Evolutionary conservation across 192 early-diverging fungal species (phyloP).

Genomic region (Podila clonocystis): DNA sequence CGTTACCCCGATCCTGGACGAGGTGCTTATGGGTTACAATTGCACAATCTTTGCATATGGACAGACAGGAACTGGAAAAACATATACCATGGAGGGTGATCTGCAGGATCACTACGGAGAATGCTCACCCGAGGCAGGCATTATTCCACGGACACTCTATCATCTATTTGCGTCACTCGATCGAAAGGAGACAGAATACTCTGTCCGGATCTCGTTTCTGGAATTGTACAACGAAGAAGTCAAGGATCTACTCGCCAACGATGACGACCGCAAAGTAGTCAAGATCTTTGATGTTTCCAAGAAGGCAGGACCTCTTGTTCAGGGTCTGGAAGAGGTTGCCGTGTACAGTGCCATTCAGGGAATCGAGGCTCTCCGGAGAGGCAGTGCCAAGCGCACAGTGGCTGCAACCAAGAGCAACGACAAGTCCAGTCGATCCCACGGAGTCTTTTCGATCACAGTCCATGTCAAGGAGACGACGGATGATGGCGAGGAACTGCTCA

Average conservation of each 20-base stretch:
- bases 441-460: constrained; percentile 91
- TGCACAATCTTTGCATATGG: constrained; percentile 89
- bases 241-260: constrained; percentile 83
- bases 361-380: constrained; percentile 74
- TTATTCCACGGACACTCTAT: constrained; percentile 90
- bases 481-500: constrained; percentile 89
- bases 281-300: constrained; percentile 78
- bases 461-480: constrained; percentile 85
- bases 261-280: constrained; percentile 62
- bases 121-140: constrained; percentile 72
- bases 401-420: constrained; percentile 93
- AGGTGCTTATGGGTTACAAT: constrained; percentile 77
- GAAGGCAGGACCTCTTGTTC: constrained; percentile 79
- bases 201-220: constrained; percentile 86
- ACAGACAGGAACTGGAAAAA: constrained; percentile 96
- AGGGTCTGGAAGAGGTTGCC: constrained; percentile 83
- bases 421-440: constrained; percentile 92
- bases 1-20: constrained; percentile 84
- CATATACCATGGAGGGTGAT: constrained; percentile 96
- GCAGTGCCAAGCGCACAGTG: constrained; percentile 76
- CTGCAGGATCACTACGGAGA: constrained; percentile 60
- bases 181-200: constrained; percentile 73
- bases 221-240: constrained; percentile 98
- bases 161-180: constrained; percentile 83
- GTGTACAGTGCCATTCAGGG: constrained; percentile 81